Conservation (phyloP, 2,329 filamentous ascomycete genomes). For the Paraconiothyrium brasiliense region DNA sequence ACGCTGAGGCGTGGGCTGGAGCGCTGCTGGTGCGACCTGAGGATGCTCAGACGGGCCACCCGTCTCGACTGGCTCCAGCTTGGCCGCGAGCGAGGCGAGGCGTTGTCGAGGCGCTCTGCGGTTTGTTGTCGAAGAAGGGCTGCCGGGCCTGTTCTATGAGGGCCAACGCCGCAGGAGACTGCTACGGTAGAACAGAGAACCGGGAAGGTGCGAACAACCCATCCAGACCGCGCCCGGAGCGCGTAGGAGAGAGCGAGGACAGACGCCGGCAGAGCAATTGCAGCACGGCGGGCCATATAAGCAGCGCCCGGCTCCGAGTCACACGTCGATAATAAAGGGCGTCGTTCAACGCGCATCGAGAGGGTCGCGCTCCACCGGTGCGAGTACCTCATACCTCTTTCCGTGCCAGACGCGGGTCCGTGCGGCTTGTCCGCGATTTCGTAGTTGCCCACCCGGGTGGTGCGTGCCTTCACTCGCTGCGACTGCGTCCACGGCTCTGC, state of each 20-base stretch:
- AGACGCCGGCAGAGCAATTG: neutral
- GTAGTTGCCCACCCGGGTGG: constrained; percentile 10
- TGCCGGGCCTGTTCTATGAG: neutral
- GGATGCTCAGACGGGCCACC: neutral
- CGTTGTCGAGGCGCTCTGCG: constrained; percentile 4
- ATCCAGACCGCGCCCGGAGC: neutral
- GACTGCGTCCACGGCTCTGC: neutral
- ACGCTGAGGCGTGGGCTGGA: neutral
- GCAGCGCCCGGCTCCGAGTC: neutral
- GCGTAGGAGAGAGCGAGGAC: neutral
- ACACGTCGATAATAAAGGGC: neutral
- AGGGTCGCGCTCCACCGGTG: neutral
- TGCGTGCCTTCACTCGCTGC: constrained; percentile 9
- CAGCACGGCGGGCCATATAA: neutral
- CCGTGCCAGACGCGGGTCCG: constrained; percentile 10
- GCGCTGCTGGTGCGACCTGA: constrained; percentile 5
- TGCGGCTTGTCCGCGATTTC: constrained; percentile 13
- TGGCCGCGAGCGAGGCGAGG: constrained; percentile 6
- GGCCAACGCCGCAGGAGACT: neutral
- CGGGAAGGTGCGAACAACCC: constrained; percentile 2
- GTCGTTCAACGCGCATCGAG: too few species aligned
- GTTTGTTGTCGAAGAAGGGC: constrained; percentile 4
- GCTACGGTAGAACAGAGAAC: neutral
- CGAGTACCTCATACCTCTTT: neutral
- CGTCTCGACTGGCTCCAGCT: neutral